These are phyloP conservation scores for Achlya hypogyna DNA, from an alignment of 352 stramenopile species.

Conservation along the genomic window DNA sequence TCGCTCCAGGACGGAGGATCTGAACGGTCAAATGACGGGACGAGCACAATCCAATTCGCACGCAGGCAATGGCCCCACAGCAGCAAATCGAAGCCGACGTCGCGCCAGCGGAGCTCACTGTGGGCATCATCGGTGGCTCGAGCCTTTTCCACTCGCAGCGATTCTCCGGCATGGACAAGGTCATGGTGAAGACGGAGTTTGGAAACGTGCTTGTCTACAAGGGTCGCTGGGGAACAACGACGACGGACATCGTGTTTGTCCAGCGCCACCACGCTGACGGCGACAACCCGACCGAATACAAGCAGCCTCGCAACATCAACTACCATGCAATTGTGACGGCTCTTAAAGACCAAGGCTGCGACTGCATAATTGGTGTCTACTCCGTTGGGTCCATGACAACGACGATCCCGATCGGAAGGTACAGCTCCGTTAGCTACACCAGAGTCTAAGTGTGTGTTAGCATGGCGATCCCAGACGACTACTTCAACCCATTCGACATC, in stretches of 20 bases:
- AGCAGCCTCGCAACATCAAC: conserved; percentile 81
- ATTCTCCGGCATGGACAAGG: conserved; percentile 48
- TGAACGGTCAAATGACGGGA: background rate
- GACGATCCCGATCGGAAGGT: conserved; percentile 37
- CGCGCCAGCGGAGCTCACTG: conserved; percentile 21
- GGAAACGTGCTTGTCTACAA: conserved; percentile 53
- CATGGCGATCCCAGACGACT: conserved; percentile 74
- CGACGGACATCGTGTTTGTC: conserved; percentile 55
- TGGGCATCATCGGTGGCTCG: conserved; percentile 79
- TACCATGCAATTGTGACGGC: conserved; percentile 64
- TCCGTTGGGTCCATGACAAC: conserved; percentile 79
- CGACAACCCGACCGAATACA: conserved; percentile 46
- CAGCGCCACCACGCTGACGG: conserved; percentile 77
- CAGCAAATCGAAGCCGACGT: background rate
- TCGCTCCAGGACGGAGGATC: background rate
- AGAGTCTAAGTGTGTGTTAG: too few species aligned
- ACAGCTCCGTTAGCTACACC: too few species aligned
- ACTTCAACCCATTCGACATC: conserved; percentile 83
- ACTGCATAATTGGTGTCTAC: conserved; percentile 75
- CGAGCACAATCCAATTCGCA: background rate
- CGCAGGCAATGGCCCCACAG: background rate
- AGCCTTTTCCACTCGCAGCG: conserved; percentile 75
- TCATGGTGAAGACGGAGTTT: conserved; percentile 55
- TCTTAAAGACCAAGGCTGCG: conserved; percentile 45
- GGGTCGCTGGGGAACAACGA: conserved; percentile 35